Evolutionary conservation across 805 yeast species (phyloP).

Genomic region (Myxozyma udenii): DNA sequence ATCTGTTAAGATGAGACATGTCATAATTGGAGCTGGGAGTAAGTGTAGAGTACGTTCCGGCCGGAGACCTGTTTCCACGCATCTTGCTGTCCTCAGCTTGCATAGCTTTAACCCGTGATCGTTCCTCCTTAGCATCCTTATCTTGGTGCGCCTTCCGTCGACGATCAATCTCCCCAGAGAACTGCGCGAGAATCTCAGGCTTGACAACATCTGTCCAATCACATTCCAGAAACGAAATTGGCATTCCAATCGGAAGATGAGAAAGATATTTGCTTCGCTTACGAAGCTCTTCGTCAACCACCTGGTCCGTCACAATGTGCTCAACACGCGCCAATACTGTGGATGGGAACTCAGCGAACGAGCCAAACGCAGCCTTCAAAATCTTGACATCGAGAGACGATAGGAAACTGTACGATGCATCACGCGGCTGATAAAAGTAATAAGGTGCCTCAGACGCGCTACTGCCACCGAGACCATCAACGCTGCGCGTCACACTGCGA

Average conservation of each 20-base stretch:
- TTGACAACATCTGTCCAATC: constrained; percentile 62
- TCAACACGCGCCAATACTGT: constrained; percentile 61
- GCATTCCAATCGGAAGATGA: constrained; percentile 82
- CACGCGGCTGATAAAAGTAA: constrained; percentile 76
- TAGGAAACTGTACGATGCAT: constrained; percentile 64
- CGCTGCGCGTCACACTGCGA: background rate
- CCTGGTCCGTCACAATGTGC: constrained; percentile 62
- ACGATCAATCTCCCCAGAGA: constrained; percentile 54
- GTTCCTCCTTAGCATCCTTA: constrained; percentile 59
- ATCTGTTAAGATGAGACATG: too few species aligned
- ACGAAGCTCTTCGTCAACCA: constrained; percentile 58
- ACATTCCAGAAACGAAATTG: constrained; percentile 77
- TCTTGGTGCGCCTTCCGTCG: constrained; percentile 54
- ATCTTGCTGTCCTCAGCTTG: constrained; percentile 50
- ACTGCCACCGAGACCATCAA: background rate
- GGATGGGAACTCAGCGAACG: constrained; percentile 67
- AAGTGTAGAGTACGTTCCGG: background rate
- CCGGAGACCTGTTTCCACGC: constrained; percentile 2
- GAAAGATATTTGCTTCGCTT: constrained; percentile 69
- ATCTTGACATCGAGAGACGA: constrained; percentile 79
- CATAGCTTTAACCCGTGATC: constrained; percentile 53
- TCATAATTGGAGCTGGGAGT: background rate
- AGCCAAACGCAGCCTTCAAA: constrained; percentile 57
- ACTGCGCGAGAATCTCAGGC: constrained; percentile 45
- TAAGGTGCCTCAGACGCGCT: constrained; percentile 41